Conservation (phyloP, 148 eudicot species). For the Chenopodium berlandieri region DNA sequence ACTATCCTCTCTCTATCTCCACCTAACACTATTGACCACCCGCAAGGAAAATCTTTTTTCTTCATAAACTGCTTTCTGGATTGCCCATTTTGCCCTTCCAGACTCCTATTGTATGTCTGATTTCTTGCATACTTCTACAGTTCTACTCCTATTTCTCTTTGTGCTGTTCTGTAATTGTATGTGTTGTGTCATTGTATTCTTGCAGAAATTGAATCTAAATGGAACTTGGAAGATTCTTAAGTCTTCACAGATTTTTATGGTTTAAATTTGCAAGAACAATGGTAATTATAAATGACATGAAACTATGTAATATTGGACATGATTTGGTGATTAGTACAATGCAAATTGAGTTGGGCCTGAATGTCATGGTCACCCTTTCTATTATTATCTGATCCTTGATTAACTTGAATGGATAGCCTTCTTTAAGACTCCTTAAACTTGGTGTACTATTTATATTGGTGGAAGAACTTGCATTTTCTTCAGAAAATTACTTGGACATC, state of each 20-base stretch:
- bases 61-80: no score
- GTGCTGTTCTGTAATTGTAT: not conserved
- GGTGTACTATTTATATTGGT: no score
- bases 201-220: not conserved
- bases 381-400: not conserved
- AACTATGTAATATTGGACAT: not conserved
- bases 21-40: no score
- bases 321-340: not conserved
- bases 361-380: not conserved
- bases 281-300: not conserved
- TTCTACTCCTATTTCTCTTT: not conserved
- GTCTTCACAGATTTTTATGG: not conserved
- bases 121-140: no score
- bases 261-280: not conserved
- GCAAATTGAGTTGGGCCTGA: not conserved
- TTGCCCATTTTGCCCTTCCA: no score
- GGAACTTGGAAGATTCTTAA: not conserved
- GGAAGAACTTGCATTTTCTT: no score
- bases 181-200: not conserved
- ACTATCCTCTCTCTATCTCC: no score
- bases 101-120: no score
- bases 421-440: not conserved
- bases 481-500: no score
- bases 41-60: no score
- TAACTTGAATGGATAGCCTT: not conserved